Percentiles rank a stretch among this genome's conserved stretches.
Evolutionary conservation across 2,329 filamentous ascomycete species (phyloP).

Genomic region (Ophiocordyceps camponoti-floridani): DNA sequence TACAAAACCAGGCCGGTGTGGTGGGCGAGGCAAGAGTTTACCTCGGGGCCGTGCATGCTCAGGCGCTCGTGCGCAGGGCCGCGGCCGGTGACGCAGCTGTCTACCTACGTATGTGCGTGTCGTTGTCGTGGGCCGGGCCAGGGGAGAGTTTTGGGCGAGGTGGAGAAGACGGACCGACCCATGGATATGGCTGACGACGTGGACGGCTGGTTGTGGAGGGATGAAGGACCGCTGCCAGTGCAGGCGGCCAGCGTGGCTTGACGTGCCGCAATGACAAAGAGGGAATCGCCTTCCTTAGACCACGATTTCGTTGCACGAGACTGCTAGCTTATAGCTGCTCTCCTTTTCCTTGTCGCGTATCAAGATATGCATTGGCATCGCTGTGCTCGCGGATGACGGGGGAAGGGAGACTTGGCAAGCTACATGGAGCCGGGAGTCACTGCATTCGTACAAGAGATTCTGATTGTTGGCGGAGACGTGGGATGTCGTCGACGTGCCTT

Average conservation of each 20-base stretch:
- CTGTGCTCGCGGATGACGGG: neutral
- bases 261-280: slow-evolving; percentile 2
- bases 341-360: slow-evolving; percentile 15
- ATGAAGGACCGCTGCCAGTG: slow-evolving; percentile 5
- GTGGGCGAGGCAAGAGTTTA: slow-evolving; percentile 11
- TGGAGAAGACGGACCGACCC: neutral
- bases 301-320: slow-evolving; percentile 30
- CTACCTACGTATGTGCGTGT: neutral
- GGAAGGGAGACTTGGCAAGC: too few species aligned
- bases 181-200: neutral
- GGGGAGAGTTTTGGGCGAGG: neutral
- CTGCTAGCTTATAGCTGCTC: slow-evolving; percentile 25
- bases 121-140: neutral
- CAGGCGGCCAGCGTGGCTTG: slow-evolving; percentile 6
- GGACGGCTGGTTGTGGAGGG: slow-evolving; percentile 1
- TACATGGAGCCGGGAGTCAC: too few species aligned
- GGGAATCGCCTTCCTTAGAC: slow-evolving; percentile 26
- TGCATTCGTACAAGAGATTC: too few species aligned
- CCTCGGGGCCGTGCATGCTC: slow-evolving; percentile 4
- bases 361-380: slow-evolving; percentile 6
- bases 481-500: too few species aligned
- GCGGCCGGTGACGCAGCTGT: neutral
- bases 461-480: too few species aligned
- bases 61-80: slow-evolving; percentile 3
- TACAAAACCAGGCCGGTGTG: slow-evolving; percentile 7